Base-by-base conservation (phyloP, 2,329 filamentous ascomycete species). In the Epichloe sibirici region DNA sequence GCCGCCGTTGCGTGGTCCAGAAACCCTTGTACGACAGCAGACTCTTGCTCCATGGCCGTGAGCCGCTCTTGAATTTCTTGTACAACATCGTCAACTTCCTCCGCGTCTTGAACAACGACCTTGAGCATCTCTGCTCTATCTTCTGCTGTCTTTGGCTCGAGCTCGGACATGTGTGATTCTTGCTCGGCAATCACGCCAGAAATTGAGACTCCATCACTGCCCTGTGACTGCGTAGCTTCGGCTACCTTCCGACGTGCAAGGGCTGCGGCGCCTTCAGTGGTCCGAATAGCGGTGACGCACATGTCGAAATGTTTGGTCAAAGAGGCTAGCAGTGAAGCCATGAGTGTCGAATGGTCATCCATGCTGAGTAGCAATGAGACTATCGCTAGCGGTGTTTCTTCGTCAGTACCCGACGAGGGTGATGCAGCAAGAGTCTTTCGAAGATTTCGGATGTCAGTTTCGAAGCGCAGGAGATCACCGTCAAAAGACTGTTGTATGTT, bases 231-330 rank as follows among this genome's bases (percentile, higher is more conserved):
- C 62, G 66, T 78, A 34, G 77, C 77, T 58, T 87, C 84, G 44
- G 83, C 84, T 0, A 82, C 85, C 57, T 81, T 85, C 49, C 79
- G 77, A 11, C 83, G 79, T 5, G 84, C 85, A 45, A 83, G 73
- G 5, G 82, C 85, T 12, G 82, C 82, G 5, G 84, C 86, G 34
- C 86, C 86, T 70, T 95, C 90, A 3, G 90, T 96, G 49, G 91
- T 89, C 55, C 90, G 87, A 44, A 96, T 85, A 1, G 91, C 91
- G 1, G 85, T 91, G 13, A 95, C 88, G 66, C 91, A 96, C 57
- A 95, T 81, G 66, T 97, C 91, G 65, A 95, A 96, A 69, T 97
- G 91, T 28, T 79, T 81, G 7, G 89, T 90, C 4, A 97, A 73
- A 1, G 86, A 89, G 53, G 88, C 80, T 2, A 97, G 78, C 5